Evolutionary conservation across 495 filamentous ascomycete genomes (phyloP).

Genomic region (Elasticomyces elasticus): DNA sequence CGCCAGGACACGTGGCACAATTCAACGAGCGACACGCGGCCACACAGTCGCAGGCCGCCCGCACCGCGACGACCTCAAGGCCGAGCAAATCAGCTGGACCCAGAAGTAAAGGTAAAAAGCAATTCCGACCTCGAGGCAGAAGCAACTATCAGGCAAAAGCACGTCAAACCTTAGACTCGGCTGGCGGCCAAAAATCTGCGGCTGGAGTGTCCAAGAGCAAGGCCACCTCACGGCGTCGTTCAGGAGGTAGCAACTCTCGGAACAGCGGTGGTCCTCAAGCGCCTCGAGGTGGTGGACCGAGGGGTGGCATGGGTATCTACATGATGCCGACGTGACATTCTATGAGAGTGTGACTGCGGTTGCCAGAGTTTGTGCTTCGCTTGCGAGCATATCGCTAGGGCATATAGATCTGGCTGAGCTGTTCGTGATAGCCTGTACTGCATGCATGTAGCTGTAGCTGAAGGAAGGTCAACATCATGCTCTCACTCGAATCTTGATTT

Average conservation of each 20-base stretch:
- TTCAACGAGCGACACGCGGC: slow-evolving; percentile 9
- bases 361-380: too few species aligned
- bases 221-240: slow-evolving; percentile 1
- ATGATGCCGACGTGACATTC: slow-evolving; percentile 1
- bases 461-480: too few species aligned
- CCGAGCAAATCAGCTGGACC: background rate
- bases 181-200: background rate
- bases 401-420: too few species aligned
- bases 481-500: too few species aligned
- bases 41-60: slow-evolving; percentile 1
- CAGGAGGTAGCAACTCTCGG: background rate
- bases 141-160: slow-evolving; percentile 1
- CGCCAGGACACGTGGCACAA: background rate
- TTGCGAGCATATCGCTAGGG: background rate
- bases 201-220: slow-evolving; percentile 10
- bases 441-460: too few species aligned
- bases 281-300: background rate
- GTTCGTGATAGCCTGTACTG: too few species aligned
- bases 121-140: background rate
- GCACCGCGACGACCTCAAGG: background rate
- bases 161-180: slow-evolving; percentile 1
- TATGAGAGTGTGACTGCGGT: background rate
- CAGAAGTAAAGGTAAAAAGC: background rate
- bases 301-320: background rate
- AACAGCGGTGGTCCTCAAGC: slow-evolving; percentile 1